phyloP scores from a whole-genome alignment of 805 yeast species.

The Sugiyamaella smithiae region DNA sequence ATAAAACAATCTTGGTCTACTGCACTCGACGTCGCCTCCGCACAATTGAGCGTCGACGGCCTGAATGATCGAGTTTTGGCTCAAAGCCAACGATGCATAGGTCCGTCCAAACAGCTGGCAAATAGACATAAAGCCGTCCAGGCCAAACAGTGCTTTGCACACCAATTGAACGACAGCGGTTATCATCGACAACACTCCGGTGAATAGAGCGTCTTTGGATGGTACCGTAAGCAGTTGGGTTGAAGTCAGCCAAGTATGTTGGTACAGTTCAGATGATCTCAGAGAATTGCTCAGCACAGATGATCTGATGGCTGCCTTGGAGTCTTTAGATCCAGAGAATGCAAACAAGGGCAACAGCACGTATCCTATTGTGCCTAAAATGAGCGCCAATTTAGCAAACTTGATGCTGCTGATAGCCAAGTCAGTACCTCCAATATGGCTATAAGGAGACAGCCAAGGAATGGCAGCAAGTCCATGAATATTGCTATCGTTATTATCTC shows the following conservation, averaged over 20 bases:
- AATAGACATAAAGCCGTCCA: slow-evolving; percentile 24
- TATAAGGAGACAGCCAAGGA: slow-evolving; percentile 24
- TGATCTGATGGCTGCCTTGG: neutral
- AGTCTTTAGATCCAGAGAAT: slow-evolving; percentile 11
- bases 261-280: slow-evolving; percentile 1
- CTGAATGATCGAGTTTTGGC: slow-evolving; percentile 18
- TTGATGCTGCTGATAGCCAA: slow-evolving; percentile 14
- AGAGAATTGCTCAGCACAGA: neutral
- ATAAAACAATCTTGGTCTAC: slow-evolving; percentile 26
- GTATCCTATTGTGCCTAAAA: slow-evolving; percentile 31
- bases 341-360: slow-evolving; percentile 28
- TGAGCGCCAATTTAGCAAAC: slow-evolving; percentile 26
- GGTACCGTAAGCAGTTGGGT: slow-evolving; percentile 28
- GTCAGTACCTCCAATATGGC: slow-evolving; percentile 10
- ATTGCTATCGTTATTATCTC: slow-evolving; percentile 22
- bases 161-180: slow-evolving; percentile 21
- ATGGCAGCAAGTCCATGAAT: slow-evolving; percentile 33
- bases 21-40: slow-evolving; percentile 35
- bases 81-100: slow-evolving; percentile 5
- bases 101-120: slow-evolving; percentile 15
- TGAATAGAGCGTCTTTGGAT: slow-evolving; percentile 13
- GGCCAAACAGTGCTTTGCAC: slow-evolving; percentile 25
- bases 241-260: slow-evolving; percentile 29
- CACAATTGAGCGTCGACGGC: slow-evolving; percentile 39
- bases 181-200: slow-evolving; percentile 13